Conservation (phyloP, 1,139 yeast species). For the Spathaspora sp. region DNA sequence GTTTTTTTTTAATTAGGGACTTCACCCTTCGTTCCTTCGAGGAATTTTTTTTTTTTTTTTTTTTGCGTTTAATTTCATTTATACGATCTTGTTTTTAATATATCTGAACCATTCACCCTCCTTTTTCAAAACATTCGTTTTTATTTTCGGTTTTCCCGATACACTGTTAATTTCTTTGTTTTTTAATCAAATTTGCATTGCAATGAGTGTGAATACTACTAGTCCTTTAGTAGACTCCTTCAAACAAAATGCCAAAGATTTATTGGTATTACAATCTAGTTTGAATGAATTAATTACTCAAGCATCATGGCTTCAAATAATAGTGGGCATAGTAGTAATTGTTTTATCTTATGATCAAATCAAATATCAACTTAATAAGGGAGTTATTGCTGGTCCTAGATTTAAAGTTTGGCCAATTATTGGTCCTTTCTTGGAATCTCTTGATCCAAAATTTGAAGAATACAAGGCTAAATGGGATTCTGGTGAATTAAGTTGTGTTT, state of each 20-base stretch:
- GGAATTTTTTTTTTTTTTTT: background rate
- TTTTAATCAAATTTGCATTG: background rate
- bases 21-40: background rate
- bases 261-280: slow-evolving; percentile 4
- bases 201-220: slow-evolving; percentile 17
- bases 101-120: background rate
- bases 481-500: slow-evolving; percentile 92
- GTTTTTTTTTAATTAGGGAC: background rate
- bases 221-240: slow-evolving; percentile 14
- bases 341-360: slow-evolving; percentile 77
- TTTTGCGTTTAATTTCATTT: background rate
- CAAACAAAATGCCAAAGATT: slow-evolving; percentile 6
- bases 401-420: slow-evolving; percentile 90
- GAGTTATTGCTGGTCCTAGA: slow-evolving; percentile 85
- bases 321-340: slow-evolving; percentile 49
- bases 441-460: slow-evolving; percentile 94
- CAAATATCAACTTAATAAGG: slow-evolving; percentile 74
- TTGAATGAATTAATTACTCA: slow-evolving; percentile 7
- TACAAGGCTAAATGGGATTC: slow-evolving; percentile 91
- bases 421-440: slow-evolving; percentile 94
- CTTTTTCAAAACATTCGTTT: background rate
- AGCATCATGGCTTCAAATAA: slow-evolving; percentile 42
- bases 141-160: background rate
- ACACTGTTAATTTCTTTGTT: background rate
- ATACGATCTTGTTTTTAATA: background rate